phyloP scores from a whole-genome alignment of 257 asterid genomes.

The Marsdenia floribunda region DNA sequence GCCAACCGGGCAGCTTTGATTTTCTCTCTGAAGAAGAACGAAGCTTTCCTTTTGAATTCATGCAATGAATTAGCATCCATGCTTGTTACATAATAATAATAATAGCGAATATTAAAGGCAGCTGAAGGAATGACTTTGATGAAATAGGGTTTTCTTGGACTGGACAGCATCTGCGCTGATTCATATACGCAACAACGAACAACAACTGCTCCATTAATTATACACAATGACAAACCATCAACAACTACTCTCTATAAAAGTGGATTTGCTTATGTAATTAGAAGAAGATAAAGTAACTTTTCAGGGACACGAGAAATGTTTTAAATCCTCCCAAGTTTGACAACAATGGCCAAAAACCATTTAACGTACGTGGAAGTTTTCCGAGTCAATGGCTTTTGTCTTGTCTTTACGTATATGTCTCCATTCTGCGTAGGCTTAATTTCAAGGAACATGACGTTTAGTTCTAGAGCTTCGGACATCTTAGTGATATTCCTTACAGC shows the following conservation, averaged over 20 bases:
- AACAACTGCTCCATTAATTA: slow-evolving; percentile 76
- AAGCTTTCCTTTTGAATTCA: slow-evolving; percentile 81
- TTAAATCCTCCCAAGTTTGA: slow-evolving; percentile 11
- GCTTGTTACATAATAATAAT: not conserved
- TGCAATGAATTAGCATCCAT: slow-evolving; percentile 42
- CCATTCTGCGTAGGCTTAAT: not conserved
- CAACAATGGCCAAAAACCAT: slow-evolving; percentile 3
- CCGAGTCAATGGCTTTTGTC: not conserved
- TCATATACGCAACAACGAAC: slow-evolving; percentile 34
- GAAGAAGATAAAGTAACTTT: slow-evolving; percentile 11
- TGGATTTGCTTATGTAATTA: slow-evolving; percentile 29
- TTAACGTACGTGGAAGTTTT: not conserved
- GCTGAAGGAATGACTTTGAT: not conserved
- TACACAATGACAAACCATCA: slow-evolving; percentile 19
- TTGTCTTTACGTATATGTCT: slow-evolving; percentile 22
- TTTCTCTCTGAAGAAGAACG: slow-evolving; percentile 71
- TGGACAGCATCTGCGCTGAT: not conserved
- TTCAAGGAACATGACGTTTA: not conserved
- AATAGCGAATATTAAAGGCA: not conserved
- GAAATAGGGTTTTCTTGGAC: not conserved
- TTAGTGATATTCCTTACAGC: not conserved
- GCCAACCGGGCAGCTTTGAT: slow-evolving; percentile 80
- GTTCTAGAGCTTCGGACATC: not conserved
- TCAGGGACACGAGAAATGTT: slow-evolving; percentile 3
- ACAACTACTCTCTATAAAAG: slow-evolving; percentile 27